Percentiles rank a stretch among this genome's conserved stretches.
Evolutionary conservation across 2,329 filamentous ascomycete species (phyloP).

Genomic region (Ophiostoma sp.): DNA sequence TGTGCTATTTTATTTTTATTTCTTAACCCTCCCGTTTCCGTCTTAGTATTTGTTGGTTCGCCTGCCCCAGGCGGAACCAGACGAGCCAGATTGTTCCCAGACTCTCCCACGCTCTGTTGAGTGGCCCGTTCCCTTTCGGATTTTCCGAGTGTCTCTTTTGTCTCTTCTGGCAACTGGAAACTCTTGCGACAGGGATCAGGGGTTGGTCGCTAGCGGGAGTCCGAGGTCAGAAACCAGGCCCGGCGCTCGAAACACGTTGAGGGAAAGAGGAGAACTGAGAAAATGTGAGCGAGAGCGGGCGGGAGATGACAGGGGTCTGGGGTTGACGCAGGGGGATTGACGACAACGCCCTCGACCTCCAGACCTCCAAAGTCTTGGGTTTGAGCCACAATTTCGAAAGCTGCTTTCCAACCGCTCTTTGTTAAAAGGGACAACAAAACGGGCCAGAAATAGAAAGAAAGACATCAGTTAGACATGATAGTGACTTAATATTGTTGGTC

Average conservation of each 20-base stretch:
- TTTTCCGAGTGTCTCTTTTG: background rate
- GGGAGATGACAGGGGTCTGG: background rate
- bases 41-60: background rate
- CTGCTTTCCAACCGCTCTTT: background rate
- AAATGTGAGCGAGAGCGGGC: background rate
- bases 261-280: background rate
- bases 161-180: background rate
- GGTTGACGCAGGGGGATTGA: background rate
- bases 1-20: background rate
- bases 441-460: background rate
- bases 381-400: background rate
- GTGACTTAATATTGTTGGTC: background rate
- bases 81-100: slow-evolving; percentile 4
- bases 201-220: slow-evolving; percentile 23
- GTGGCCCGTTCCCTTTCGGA: background rate
- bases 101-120: background rate
- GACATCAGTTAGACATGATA: background rate
- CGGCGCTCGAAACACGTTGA: slow-evolving; percentile 24
- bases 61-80: slow-evolving; percentile 4
- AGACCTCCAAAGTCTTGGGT: too few species aligned
- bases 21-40: background rate
- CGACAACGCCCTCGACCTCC: background rate
- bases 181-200: slow-evolving; percentile 25
- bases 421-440: background rate
- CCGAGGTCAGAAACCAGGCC: slow-evolving; percentile 24